Evolutionary conservation across 2,329 filamentous ascomycete genomes (phyloP).

Genomic region (Elsinoe perseae): DNA sequence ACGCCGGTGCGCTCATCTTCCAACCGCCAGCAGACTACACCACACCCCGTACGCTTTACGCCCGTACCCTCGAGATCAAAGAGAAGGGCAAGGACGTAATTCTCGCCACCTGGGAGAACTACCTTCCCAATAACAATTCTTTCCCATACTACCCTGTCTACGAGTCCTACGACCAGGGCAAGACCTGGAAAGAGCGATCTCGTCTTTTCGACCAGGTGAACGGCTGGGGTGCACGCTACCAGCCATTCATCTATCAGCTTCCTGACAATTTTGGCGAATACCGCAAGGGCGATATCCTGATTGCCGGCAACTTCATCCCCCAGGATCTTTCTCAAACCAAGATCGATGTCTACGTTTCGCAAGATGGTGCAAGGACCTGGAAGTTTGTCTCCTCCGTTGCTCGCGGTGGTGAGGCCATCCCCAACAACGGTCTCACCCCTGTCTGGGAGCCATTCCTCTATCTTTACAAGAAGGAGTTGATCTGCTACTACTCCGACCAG

Average conservation of each 20-base stretch:
- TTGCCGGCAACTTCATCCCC: slow-evolving; percentile 54
- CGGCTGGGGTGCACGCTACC: slow-evolving; percentile 59
- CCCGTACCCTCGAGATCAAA: slow-evolving; percentile 41
- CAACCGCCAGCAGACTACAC: slow-evolving; percentile 25
- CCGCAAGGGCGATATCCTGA: slow-evolving; percentile 55
- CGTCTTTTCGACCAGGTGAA: slow-evolving; percentile 57
- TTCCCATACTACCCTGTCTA: slow-evolving; percentile 40
- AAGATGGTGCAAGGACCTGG: slow-evolving; percentile 56
- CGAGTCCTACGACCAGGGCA: slow-evolving; percentile 39
- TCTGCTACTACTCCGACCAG: slow-evolving; percentile 66
- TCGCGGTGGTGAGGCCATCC: slow-evolving; percentile 52
- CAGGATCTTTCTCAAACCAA: slow-evolving; percentile 54
- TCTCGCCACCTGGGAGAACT: slow-evolving; percentile 50
- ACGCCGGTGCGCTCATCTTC: slow-evolving; percentile 22
- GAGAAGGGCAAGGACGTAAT: slow-evolving; percentile 28
- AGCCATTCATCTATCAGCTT: slow-evolving; percentile 60
- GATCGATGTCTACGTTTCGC: slow-evolving; percentile 61
- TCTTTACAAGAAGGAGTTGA: slow-evolving; percentile 50
- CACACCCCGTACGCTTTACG: slow-evolving; percentile 42
- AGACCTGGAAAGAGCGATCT: slow-evolving; percentile 56
- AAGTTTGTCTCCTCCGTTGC: slow-evolving; percentile 60
- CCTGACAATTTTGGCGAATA: slow-evolving; percentile 51
- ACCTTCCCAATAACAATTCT: slow-evolving; percentile 39
- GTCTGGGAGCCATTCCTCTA: slow-evolving; percentile 67
- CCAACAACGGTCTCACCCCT: slow-evolving; percentile 58